phyloP scores from a whole-genome alignment of 2,329 filamentous ascomycete genomes.

The Phaeophleospora eucalypticola region DNA sequence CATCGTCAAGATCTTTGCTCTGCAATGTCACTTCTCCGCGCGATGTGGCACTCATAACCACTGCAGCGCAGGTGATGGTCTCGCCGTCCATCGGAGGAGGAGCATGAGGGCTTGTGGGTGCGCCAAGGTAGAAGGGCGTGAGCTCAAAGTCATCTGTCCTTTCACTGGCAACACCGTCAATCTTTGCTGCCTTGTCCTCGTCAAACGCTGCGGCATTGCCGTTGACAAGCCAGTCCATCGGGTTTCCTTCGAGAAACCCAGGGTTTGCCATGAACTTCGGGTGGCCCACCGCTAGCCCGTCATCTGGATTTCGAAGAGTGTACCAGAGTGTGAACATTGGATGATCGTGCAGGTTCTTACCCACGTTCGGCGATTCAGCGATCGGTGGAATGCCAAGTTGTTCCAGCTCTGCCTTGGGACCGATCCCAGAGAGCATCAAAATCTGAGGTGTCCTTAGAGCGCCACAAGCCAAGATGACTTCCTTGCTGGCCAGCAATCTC shows the following conservation, averaged over 20 bases:
- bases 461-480: slow-evolving; percentile 39
- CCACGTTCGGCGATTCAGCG: slow-evolving; percentile 49
- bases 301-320: slow-evolving; percentile 21
- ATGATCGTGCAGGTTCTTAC: slow-evolving; percentile 37
- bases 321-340: slow-evolving; percentile 1
- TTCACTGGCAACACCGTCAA: not conserved
- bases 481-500: slow-evolving; percentile 16
- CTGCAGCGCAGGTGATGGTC: slow-evolving; percentile 1
- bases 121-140: slow-evolving; percentile 1
- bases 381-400: slow-evolving; percentile 41
- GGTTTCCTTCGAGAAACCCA: slow-evolving; percentile 6
- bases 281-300: slow-evolving; percentile 10
- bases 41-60: slow-evolving; percentile 1
- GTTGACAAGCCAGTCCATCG: slow-evolving; percentile 6
- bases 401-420: slow-evolving; percentile 38
- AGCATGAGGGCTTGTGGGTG: not conserved
- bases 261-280: slow-evolving; percentile 7
- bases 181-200: not conserved
- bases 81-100: slow-evolving; percentile 4
- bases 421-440: slow-evolving; percentile 52
- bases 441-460: slow-evolving; percentile 50
- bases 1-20: not conserved
- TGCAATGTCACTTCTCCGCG: not conserved
- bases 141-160: slow-evolving; percentile 6
- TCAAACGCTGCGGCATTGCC: not conserved